Conservation (phyloP, 139 green algal genomes). For the Picochlorum costavermella region DNA sequence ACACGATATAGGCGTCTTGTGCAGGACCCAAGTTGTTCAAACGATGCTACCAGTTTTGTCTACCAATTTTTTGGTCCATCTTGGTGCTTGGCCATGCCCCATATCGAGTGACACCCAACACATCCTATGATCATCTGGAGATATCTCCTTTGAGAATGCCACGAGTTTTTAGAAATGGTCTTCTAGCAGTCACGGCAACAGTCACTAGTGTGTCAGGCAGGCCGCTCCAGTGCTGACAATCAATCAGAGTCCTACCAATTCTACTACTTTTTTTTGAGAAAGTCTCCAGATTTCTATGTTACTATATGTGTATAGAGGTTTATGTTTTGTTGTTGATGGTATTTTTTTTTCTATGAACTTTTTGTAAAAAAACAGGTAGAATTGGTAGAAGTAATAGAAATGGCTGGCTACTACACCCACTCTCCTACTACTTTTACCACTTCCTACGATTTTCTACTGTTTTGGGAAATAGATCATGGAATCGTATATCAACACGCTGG, state of each 20-base stretch:
- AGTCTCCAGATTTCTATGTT: constrained; percentile 2
- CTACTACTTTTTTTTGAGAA: background rate
- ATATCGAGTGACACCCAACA: background rate
- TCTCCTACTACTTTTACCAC: constrained; percentile 2
- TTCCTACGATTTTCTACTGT: constrained; percentile 2
- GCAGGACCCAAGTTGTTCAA: background rate
- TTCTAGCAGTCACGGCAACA: background rate
- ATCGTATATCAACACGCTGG: background rate
- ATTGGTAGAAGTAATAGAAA: background rate
- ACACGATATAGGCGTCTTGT: no score
- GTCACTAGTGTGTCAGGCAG: background rate
- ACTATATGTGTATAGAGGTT: no score
- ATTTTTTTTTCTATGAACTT: constrained; percentile 1
- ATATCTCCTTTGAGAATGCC: background rate
- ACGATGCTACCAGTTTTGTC: background rate
- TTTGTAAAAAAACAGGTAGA: constrained; percentile 1
- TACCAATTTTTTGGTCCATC: background rate
- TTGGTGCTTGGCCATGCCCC: background rate
- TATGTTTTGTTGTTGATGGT: background rate
- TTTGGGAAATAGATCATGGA: background rate
- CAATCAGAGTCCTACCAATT: constrained; percentile 1
- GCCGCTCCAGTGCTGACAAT: background rate
- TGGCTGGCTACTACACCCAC: background rate
- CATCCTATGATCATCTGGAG: background rate
- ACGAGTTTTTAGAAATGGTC: background rate